Base-by-base conservation (phyloP, 2,329 filamentous ascomycete genomes). In the Zasmidium cellare region DNA sequence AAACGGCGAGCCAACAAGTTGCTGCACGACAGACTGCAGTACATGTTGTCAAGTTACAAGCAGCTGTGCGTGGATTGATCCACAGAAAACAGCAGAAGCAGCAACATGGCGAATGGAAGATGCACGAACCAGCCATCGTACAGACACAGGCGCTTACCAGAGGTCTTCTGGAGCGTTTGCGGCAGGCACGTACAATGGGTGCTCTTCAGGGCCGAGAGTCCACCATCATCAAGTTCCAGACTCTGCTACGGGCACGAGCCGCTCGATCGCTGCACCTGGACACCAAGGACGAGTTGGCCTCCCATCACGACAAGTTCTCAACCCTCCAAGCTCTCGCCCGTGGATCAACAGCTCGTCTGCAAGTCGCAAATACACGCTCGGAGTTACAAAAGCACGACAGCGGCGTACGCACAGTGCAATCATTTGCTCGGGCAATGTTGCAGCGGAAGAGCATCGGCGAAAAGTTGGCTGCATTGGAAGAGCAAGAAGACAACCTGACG, bases 31-130 rank as follows among this genome's bases (percentile, higher is more conserved):
- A 84, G 55, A 84, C 87, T 51, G 82, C 92, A 57, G 80, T 83
- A 48, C 80, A 85, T 62, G 83, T 69, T 75, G 82, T 72, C 46
- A 68, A 75, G 45, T 69, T 85, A 7, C 82, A 84, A 61, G 66
- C 70, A 55, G 82, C 83, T 41, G 82, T 86, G 64, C 83, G 89
- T 59, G 90, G 89, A 67, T 82, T 85, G 76, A 73, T 91, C 58
- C 73, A 86, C 62, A 82, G 90, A 66, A 80, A 76, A 60, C 60
- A 72, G 49, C 64, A 67, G 41, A 56, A 67, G 47, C 46, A 53
- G 14, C 61, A 69, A 28, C 69, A 72, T 58, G 69, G 69, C 28
- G 55, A 69, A 28, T 62, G 65, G 14, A 59, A 66, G 53, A 63
- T 67, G 31, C 65, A 71, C 25, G 63, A 69, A 49, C 51, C 58